A percentile compares a stretch with the other conserved stretches of the same genome.
Conservation (phyloP, 1,139 yeast species). For the Tardiomyces digboiensis region DNA sequence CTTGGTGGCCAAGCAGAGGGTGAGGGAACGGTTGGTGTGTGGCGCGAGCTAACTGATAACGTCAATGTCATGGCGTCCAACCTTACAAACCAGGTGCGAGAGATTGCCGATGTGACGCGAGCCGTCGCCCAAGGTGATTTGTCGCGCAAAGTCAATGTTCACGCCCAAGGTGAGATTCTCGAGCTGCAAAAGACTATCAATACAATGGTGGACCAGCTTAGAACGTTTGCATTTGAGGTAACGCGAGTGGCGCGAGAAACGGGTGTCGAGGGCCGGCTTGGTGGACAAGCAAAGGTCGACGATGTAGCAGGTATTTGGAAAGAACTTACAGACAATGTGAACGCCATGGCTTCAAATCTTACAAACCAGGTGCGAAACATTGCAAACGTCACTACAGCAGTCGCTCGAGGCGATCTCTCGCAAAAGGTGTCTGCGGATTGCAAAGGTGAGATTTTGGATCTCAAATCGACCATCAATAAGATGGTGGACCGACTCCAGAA, state of each 20-base stretch:
- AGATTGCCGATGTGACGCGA: slow-evolving; percentile 80
- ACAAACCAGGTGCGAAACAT: slow-evolving; percentile 85
- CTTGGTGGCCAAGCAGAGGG: slow-evolving; percentile 84
- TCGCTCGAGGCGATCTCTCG: slow-evolving; percentile 81
- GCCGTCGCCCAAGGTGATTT: slow-evolving; percentile 78
- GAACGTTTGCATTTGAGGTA: slow-evolving; percentile 83
- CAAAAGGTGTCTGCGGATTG: slow-evolving; percentile 85
- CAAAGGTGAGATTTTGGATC: slow-evolving; percentile 76
- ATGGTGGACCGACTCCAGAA: slow-evolving; percentile 87
- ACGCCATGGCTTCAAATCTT: slow-evolving; percentile 82
- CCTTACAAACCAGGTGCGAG: slow-evolving; percentile 75
- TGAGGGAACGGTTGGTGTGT: slow-evolving; percentile 75
- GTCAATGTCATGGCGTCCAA: slow-evolving; percentile 85
- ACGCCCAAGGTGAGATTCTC: slow-evolving; percentile 76
- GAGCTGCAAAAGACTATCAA: slow-evolving; percentile 74
- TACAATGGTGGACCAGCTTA: slow-evolving; percentile 81
- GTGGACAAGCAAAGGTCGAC: slow-evolving; percentile 80
- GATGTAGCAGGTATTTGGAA: slow-evolving; percentile 88
- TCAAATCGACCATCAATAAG: slow-evolving; percentile 70
- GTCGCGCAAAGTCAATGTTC: slow-evolving; percentile 68
- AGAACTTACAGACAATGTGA: slow-evolving; percentile 80
- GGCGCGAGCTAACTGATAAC: slow-evolving; percentile 78
- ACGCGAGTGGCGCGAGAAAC: slow-evolving; percentile 85
- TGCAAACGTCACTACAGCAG: slow-evolving; percentile 88
- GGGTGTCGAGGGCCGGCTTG: slow-evolving; percentile 79